Evolutionary conservation across 169 alveolate species (phyloP), one percentile per base, ranked within the genome.

Genomic region (Plasmodium malariae): DNA sequence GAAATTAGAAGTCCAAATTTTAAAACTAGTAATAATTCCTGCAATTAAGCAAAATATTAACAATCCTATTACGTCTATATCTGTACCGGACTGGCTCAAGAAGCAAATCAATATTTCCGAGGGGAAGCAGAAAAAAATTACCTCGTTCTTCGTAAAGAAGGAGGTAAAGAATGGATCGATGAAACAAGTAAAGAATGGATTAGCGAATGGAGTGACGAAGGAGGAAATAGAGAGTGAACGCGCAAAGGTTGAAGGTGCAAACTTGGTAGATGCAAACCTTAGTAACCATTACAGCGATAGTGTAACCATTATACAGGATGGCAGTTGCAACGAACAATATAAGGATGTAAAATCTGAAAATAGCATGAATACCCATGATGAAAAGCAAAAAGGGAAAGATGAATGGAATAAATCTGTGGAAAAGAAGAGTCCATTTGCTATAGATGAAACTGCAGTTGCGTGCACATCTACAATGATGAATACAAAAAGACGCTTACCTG

Each of bases 31-130:
- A 21, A 96, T 97, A 17, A 97, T 98, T 43, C 99, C 99, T 2
- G 99, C 99, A n/a, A 97, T 98, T 37, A 70, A 97, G 49, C 98
- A 98, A 88, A 98, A 98, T 68, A 92, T 98, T 59, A 93, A 92
- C 34, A 98, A 98, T 88, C 99, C 99, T 9, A 91, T 96, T 24
- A 99, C 99, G 1, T 95, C 95, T 74, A 97, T 98, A 28, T 93
- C 96, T 54, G 94, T 96, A 60, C 99, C 99, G 9, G 98, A 95
- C 11, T 98, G 99, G 99, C 95, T 98, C 19, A 94, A 96, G 92
- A 93, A 60, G 36, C 93, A 36, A 49, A 83, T 76, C 43, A 87
- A 37, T 88, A 94, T 72, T 43, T 93, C 88, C 59, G 90, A 54
- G 93, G 93, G 78, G 57, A 92, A 62, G 63, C 92, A 57, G 12